These are phyloP conservation scores for Boletus rubroflammeus DNA, from an alignment of 768 basidiomycete genomes.

Conservation along the genomic window DNA sequence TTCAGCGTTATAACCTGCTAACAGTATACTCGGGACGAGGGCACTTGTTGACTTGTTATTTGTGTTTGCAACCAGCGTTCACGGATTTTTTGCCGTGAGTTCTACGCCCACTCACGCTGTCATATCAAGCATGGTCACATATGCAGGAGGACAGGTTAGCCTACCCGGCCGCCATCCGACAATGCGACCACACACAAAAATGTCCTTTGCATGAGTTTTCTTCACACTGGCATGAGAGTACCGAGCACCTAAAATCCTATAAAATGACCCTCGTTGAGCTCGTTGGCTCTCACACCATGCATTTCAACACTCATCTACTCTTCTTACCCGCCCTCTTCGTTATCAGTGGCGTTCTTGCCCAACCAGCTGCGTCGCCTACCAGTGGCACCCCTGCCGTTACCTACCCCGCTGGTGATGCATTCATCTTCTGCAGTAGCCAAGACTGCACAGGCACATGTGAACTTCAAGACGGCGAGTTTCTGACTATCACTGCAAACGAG, in stretches of 20 bases:
- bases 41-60: no score
- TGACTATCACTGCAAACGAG: neutral
- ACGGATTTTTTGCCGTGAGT: neutral
- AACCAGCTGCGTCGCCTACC: neutral
- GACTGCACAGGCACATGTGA: neutral
- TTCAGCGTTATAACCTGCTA: neutral
- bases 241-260: neutral
- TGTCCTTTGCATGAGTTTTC: neutral
- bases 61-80: no score
- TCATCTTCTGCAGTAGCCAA: neutral
- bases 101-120: no score
- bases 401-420: neutral
- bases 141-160: neutral
- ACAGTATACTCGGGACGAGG: no score
- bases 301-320: neutral
- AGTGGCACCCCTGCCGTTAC: neutral
- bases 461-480: no score
- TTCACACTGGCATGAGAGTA: neutral
- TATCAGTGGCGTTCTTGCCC: neutral
- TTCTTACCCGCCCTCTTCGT: neutral
- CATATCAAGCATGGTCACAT: neutral
- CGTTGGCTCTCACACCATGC: neutral
- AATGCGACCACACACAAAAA: no score
- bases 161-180: neutral
- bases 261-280: neutral